Evolutionary conservation across 108 stramenopile genomes (phyloP).

Genomic region (Conticribra guillardii): DNA sequence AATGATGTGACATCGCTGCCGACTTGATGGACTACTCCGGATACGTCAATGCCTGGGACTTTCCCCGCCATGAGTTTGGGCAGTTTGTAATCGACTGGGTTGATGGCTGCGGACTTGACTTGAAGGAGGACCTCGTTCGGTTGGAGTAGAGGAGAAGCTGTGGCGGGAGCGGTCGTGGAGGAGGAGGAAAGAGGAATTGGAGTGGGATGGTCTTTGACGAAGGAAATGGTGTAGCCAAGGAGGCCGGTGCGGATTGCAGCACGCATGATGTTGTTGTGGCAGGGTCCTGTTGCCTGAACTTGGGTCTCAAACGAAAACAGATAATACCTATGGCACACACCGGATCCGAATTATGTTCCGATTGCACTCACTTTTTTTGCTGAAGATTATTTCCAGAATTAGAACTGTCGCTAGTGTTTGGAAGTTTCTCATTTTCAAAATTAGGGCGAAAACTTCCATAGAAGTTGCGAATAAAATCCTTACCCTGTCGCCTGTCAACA

Average conservation of each 20-base stretch:
- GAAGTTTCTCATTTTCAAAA: no score
- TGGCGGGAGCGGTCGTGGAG: not conserved
- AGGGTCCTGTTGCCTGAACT: no score
- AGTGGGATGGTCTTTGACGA: constrained; percentile 20
- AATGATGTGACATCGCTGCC: constrained; percentile 34
- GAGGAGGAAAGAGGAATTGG: no score
- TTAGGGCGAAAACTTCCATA: no score
- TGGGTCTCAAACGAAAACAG: no score
- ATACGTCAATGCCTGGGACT: constrained; percentile 44
- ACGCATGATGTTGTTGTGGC: constrained; percentile 29
- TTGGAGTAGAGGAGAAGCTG: not conserved
- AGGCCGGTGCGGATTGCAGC: constrained; percentile 50
- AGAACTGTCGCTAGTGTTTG: no score
- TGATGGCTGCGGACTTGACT: constrained; percentile 56
- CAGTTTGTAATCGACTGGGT: constrained; percentile 65
- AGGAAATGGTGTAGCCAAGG: constrained; percentile 37
- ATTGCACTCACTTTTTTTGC: no score
- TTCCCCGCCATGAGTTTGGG: constrained; percentile 22
- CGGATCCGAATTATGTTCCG: no score
- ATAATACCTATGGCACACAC: no score
- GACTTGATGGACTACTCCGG: constrained; percentile 38
- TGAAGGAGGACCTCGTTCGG: constrained; percentile 50
- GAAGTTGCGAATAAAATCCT: no score
- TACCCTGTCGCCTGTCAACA: no score
- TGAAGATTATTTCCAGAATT: no score